Evolutionary conservation across 345 rosid genomes (phyloP).

Genomic region (Euphorbia lathyris): DNA sequence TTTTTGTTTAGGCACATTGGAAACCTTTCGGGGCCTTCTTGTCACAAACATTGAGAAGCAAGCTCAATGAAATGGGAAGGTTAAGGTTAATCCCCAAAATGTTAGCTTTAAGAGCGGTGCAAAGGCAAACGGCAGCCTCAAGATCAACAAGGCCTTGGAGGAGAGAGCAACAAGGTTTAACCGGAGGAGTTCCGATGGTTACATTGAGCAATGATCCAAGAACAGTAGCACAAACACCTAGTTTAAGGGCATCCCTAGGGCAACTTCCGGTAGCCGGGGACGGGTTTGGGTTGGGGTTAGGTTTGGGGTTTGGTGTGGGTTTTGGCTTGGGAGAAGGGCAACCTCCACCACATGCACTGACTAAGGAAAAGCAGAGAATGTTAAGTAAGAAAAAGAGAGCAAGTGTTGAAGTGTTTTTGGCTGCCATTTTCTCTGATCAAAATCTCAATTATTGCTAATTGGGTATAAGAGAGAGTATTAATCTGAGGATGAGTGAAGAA

Average conservation of each 20-base stretch:
- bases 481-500: conserved; percentile 11
- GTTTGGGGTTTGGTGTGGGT: conserved; percentile 30
- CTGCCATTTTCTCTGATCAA: conserved; percentile 35
- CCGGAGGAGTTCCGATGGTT: conserved; percentile 47
- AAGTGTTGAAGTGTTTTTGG: conserved; percentile 37
- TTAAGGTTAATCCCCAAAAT: conserved; percentile 51
- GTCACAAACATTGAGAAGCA: conserved; percentile 49
- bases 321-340: conserved; percentile 52
- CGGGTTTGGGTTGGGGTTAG: conserved; percentile 24
- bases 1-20: conserved; percentile 28
- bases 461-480: too few relatives aligned
- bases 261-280: conserved; percentile 27
- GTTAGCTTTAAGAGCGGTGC: conserved; percentile 52
- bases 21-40: conserved; percentile 41
- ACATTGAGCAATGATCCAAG: conserved; percentile 47
- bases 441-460: not conserved
- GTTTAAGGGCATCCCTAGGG: conserved; percentile 50
- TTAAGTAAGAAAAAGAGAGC: conserved; percentile 51
- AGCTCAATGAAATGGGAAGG: conserved; percentile 45
- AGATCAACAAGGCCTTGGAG: conserved; percentile 46
- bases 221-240: conserved; percentile 49
- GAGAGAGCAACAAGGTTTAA: conserved; percentile 47
- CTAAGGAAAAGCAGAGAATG: conserved; percentile 46
- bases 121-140: conserved; percentile 56
- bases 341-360: conserved; percentile 34